These are phyloP conservation scores for Kandelia obovata DNA, from an alignment of 345 rosid species.

Conservation along the genomic window DNA sequence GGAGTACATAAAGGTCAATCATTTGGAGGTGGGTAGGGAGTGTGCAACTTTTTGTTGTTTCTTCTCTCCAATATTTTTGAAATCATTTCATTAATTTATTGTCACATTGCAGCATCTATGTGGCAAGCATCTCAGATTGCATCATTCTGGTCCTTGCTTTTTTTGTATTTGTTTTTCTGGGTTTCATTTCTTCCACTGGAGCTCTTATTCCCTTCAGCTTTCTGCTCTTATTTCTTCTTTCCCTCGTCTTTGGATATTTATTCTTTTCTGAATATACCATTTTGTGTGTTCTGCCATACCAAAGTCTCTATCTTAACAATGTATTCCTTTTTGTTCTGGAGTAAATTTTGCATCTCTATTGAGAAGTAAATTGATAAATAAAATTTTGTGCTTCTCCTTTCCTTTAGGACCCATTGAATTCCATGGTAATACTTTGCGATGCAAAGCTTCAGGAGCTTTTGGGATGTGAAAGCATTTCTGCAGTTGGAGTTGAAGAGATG, in stretches of 20 bases:
- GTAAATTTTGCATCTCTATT: neutral
- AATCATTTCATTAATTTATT: neutral
- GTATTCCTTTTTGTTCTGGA: neutral
- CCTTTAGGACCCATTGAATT: constrained; percentile 63
- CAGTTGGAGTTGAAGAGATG: constrained; percentile 67
- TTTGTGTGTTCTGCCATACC: too few relatives aligned
- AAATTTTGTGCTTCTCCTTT: constrained; percentile 13
- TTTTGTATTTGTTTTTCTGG: neutral
- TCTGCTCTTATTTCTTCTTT: neutral
- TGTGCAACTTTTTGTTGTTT: constrained; percentile 5
- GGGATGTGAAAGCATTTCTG: constrained; percentile 85
- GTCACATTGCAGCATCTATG: neutral
- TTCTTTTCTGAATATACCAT: constrained; percentile 1
- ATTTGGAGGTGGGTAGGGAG: constrained; percentile 60
- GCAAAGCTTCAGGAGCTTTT: constrained; percentile 73
- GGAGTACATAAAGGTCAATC: constrained; percentile 71
- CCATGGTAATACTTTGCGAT: constrained; percentile 79
- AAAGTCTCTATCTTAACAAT: too few relatives aligned
- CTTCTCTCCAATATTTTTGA: neutral
- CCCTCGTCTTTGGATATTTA: neutral
- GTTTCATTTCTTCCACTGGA: neutral
- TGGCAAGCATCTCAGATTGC: neutral
- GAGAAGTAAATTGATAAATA: constrained; percentile 7
- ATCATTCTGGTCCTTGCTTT: constrained; percentile 10
- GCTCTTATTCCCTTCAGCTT: neutral